These are phyloP conservation scores for Kockiozyma suomiensis DNA, from an alignment of 805 yeast genomes.

Conservation along the genomic window DNA sequence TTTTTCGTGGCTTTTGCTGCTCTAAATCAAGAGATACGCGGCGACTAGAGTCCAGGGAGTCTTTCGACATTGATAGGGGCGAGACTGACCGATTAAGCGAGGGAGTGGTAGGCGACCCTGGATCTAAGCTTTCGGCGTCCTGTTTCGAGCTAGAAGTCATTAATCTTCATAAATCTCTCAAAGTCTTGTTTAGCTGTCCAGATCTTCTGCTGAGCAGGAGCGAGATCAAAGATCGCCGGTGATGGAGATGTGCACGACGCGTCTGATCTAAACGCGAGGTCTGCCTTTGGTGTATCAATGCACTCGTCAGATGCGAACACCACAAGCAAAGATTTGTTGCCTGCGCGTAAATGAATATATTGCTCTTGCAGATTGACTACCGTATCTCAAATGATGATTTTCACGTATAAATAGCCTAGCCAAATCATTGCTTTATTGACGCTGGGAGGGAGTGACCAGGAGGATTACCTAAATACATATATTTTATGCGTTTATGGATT, in stretches of 20 bases:
- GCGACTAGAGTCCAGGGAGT: not conserved
- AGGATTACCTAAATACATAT: too few species aligned
- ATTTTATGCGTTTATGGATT: not conserved
- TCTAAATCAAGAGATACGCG: slow-evolving; percentile 28
- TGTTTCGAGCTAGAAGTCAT: not conserved
- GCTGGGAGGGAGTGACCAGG: too few species aligned
- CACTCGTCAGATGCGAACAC: not conserved
- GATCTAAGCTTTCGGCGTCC: not conserved
- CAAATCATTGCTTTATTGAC: too few species aligned
- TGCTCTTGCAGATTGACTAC: too few species aligned
- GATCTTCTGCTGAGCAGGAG: not conserved
- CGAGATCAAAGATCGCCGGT: not conserved
- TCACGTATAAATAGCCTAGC: too few species aligned
- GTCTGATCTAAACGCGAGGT: not conserved
- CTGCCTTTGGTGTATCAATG: not conserved
- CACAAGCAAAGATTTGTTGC: too few species aligned
- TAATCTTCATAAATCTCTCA: too few species aligned
- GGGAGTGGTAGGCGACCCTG: slow-evolving; percentile 5
- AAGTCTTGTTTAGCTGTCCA: too few species aligned
- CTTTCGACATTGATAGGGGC: not conserved
- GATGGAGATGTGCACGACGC: not conserved
- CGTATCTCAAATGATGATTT: too few species aligned
- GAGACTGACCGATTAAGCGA: slow-evolving; percentile 3
- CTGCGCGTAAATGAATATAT: too few species aligned
- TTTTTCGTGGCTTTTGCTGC: slow-evolving; percentile 26